These are phyloP conservation scores for Drosera spatulata DNA, from an alignment of 179 eudicot genomes.

Conservation along the genomic window DNA sequence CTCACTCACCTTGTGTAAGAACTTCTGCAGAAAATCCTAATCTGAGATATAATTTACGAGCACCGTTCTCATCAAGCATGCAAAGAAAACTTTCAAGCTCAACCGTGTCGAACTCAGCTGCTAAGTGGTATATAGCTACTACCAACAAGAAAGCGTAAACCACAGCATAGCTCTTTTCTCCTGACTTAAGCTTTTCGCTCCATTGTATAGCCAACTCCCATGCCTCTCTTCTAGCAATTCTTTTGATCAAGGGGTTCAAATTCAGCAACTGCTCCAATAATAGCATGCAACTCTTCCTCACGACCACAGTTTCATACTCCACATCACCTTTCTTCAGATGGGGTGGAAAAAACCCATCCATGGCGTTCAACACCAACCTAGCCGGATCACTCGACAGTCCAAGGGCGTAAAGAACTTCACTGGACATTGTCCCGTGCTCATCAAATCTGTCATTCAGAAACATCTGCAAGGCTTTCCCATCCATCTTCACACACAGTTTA, in stretches of 20 bases:
- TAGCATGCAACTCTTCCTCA: conserved; percentile 22
- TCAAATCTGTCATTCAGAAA: conserved; percentile 20
- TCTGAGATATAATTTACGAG: too few species aligned
- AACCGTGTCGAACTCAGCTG: too few species aligned
- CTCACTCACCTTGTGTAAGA: too few species aligned
- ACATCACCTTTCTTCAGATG: conserved; percentile 7
- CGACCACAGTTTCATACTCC: conserved; percentile 8
- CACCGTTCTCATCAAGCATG: too few species aligned
- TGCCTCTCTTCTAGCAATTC: conserved; percentile 11
- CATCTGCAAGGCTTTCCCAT: conserved; percentile 27
- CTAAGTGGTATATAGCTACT: too few species aligned
- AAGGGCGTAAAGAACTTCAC: conserved; percentile 21
- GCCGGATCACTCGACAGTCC: conserved; percentile 20
- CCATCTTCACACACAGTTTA: conserved; percentile 20
- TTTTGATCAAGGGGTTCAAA: conserved; percentile 10
- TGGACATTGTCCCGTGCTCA: conserved; percentile 17
- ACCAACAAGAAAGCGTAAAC: too few species aligned
- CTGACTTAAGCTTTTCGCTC: conserved; percentile 18
- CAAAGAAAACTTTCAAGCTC: too few species aligned
- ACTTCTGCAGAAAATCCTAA: too few species aligned
- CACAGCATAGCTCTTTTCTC: too few species aligned
- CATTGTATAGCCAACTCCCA: conserved; percentile 18
- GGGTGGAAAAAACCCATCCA: conserved; percentile 33
- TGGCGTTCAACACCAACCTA: conserved; percentile 36
- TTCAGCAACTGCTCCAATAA: conserved; percentile 21